Evolutionary conservation across 1,284 basidiomycete genomes (phyloP).

Genomic region (Melampsora americana): DNA sequence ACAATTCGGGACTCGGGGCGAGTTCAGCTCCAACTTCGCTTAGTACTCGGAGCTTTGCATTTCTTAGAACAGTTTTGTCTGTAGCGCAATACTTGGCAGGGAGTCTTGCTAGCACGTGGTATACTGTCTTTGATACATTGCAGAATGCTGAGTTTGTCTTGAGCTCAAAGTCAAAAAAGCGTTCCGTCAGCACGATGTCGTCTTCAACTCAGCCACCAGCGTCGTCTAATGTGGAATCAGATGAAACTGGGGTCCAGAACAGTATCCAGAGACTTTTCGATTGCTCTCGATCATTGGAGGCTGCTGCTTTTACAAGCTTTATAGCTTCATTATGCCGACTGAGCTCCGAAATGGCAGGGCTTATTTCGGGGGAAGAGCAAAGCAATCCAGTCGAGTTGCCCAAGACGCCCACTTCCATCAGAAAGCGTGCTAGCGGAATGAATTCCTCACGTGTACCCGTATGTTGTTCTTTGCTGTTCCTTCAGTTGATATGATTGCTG

Average conservation of each 20-base stretch:
- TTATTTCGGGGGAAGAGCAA: conserved; percentile 27
- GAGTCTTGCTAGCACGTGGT: conserved; percentile 82
- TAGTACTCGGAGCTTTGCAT: conserved; percentile 83
- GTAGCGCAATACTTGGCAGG: conserved; percentile 78
- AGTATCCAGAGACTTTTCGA: conserved; percentile 40
- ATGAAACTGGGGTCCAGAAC: conserved; percentile 37
- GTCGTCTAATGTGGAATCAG: conserved; percentile 26
- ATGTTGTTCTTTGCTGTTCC: conserved; percentile 51
- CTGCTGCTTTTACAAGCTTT: conserved; percentile 36
- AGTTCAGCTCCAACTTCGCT: conserved; percentile 58
- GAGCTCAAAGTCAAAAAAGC: conserved; percentile 59
- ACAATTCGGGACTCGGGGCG: conserved; percentile 65
- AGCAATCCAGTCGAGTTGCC: conserved; percentile 44
- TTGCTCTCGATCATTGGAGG: conserved; percentile 34
- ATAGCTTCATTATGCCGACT: conserved; percentile 35
- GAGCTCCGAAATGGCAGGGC: conserved; percentile 48
- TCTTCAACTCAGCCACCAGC: conserved; percentile 12
- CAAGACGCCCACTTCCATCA: conserved; percentile 36
- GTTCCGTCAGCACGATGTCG: conserved; percentile 34
- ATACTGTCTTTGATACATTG: conserved; percentile 77
- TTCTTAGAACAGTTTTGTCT: conserved; percentile 74
- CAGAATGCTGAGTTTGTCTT: conserved; percentile 91
- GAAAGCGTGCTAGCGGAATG: conserved; percentile 71
- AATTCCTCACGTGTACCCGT: conserved; percentile 72
- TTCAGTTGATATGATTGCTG: conserved; percentile 11